phyloP scores from a whole-genome alignment of 2,329 filamentous ascomycete genomes.

The Epichloe sibirici region DNA sequence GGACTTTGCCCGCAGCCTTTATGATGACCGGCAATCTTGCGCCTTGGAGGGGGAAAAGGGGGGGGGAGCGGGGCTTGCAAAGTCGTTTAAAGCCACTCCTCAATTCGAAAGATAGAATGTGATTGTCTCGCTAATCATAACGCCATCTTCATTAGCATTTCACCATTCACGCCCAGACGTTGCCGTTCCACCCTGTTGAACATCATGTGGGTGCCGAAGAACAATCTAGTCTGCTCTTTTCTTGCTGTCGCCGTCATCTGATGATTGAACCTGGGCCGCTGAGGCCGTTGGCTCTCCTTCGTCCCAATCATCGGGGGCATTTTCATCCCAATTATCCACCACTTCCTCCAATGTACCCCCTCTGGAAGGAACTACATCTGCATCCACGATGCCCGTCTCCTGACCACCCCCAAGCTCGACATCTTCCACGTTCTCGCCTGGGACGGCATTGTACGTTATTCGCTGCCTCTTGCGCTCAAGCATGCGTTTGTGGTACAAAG shows the following conservation, averaged over 20 bases:
- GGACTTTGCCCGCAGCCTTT: too few species aligned
- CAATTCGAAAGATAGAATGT: not conserved
- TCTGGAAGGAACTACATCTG: constrained; percentile 14
- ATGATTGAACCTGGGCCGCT: constrained; percentile 10
- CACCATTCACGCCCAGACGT: not conserved
- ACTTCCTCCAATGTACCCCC: constrained; percentile 55
- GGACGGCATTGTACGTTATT: constrained; percentile 59
- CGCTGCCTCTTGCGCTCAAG: constrained; percentile 69
- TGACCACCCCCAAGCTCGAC: constrained; percentile 67
- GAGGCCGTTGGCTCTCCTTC: constrained; percentile 26
- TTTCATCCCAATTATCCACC: constrained; percentile 91
- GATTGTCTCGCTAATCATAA: not conserved
- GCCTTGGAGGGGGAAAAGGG: too few species aligned
- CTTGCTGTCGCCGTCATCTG: constrained; percentile 19
- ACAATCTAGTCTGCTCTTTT: constrained; percentile 20
- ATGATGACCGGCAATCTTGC: too few species aligned
- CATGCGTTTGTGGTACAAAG: constrained; percentile 94
- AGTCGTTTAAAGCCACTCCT: too few species aligned
- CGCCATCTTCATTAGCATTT: not conserved
- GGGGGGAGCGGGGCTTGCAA: too few species aligned
- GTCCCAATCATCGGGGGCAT: constrained; percentile 48
- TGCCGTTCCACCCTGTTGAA: not conserved
- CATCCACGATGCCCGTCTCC: constrained; percentile 49
- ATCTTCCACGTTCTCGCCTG: constrained; percentile 52
- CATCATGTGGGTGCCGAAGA: not conserved